Evolutionary conservation across 352 stramenopile genomes (phyloP).

Genomic region (Saprolegnia diclina): DNA sequence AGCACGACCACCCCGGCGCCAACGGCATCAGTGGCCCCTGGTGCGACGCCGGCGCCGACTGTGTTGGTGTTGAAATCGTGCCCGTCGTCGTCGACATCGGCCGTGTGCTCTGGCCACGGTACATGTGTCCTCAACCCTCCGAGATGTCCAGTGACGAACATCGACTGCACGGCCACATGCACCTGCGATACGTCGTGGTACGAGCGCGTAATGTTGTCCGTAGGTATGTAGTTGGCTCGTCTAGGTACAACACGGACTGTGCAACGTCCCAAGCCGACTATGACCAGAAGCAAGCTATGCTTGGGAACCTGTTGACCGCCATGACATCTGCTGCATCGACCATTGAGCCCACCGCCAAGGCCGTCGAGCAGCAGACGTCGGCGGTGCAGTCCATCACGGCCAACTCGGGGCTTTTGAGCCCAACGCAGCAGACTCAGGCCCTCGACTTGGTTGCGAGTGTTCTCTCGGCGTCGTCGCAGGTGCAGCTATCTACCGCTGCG

Average conservation of each 20-base stretch:
- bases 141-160: conserved; percentile 40
- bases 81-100: not conserved
- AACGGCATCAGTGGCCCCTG: not conserved
- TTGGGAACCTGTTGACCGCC: conserved; percentile 48
- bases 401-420: conserved; percentile 49
- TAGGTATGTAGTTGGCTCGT: not conserved
- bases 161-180: conserved; percentile 51
- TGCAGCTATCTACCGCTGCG: conserved; percentile 43
- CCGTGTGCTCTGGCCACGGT: conserved; percentile 40
- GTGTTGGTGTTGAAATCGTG: not conserved
- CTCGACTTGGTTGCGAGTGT: conserved; percentile 7
- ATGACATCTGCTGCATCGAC: conserved; percentile 50
- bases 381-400: conserved; percentile 64
- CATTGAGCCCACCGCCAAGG: conserved; percentile 32
- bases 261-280: conserved; percentile 44
- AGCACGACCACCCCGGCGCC: not conserved
- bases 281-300: conserved; percentile 44
- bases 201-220: not conserved
- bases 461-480: not conserved
- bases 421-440: conserved; percentile 38
- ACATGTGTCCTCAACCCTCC: conserved; percentile 41
- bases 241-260: conserved; percentile 44
- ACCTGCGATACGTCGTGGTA: conserved; percentile 45
- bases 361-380: conserved; percentile 55
- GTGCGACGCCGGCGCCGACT: not conserved